Evolutionary conservation across 1,139 yeast species (phyloP), one percentile per base, ranked within the genome.

Genomic region (Nakaseomyces uthaithaninus): DNA sequence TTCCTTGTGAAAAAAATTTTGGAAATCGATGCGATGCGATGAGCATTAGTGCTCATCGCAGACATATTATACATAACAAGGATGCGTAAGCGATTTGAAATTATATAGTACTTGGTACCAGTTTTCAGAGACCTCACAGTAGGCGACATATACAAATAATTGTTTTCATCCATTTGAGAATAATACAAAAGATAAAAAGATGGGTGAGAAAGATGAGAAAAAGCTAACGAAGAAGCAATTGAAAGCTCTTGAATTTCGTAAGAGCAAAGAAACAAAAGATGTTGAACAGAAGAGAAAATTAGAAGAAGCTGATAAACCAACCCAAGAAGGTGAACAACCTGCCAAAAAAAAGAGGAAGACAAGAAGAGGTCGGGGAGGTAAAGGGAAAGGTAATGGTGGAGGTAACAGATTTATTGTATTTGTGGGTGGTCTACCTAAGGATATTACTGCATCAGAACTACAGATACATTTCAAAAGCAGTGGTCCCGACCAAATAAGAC

Each of bases 341-440:
- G 62, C 63, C 4, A 68, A 67, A 52, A 80, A 80, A 66, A 81
- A 80, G 58, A 67, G 89, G 48, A 80, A 80, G 60, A 81, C 89
- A 3, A 74, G 91, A 65, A 68, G 89, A 64, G 87, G 89, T 17
- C 79, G 79, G 62, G 78, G 42, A 22, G 54, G 54, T 22, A 51
- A 48, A 37, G 51, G 91, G 64, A 68, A 86, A 63, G 85, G 86
- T 16, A 78, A 77, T 61, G 78, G 77, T 48, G 83, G 83, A 18
- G 81, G 81, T 0, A 84, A 86, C 28, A 66, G 94, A 53, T 87
- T 83, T 55, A 74, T 91, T 40, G 64, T 91, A 33, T 91, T 91
- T 63, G 87, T 87, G n/a, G 98, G 98, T 10, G 87, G 89, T 54
- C 67, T 91, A 45, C 95, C 97, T 2, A 85, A 76, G 60, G 79